Conservation (phyloP, 371 early-diverging fungal species). For the Apophysomyces sp. region DNA sequence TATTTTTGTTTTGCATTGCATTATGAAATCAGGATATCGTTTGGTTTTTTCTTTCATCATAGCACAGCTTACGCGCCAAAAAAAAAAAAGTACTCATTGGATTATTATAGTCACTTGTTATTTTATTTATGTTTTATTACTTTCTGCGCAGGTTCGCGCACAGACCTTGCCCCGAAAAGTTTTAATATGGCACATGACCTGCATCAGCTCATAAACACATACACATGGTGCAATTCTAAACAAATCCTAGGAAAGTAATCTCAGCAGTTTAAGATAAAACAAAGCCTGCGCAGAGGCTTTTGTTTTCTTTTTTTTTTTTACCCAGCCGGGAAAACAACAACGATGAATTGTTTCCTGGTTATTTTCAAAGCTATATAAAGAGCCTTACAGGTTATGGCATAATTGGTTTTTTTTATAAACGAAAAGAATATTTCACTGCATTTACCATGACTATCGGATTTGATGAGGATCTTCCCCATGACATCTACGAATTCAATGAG, state of each 20-base stretch:
- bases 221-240: background rate
- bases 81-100: background rate
- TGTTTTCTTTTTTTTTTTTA: no score
- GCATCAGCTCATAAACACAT: background rate
- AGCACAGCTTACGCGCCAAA: background rate
- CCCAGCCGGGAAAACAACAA: background rate
- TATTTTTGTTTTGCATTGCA: no score
- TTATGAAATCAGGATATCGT: no score
- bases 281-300: no score
- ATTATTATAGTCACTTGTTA: background rate
- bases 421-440: background rate
- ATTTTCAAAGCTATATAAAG: background rate
- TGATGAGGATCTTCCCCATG: slow-evolving; percentile 48
- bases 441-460: slow-evolving; percentile 40
- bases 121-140: background rate
- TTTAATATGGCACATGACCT: background rate
- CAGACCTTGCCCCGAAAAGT: background rate
- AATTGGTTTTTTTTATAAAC: no score
- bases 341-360: background rate
- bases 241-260: background rate
- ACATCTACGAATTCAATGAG: slow-evolving; percentile 48
- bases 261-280: background rate
- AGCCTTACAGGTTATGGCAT: no score
- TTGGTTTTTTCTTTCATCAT: no score
- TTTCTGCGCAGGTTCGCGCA: background rate